Conservation (phyloP, 2,329 filamentous ascomycete species). For the Colletotrichum sp. region DNA sequence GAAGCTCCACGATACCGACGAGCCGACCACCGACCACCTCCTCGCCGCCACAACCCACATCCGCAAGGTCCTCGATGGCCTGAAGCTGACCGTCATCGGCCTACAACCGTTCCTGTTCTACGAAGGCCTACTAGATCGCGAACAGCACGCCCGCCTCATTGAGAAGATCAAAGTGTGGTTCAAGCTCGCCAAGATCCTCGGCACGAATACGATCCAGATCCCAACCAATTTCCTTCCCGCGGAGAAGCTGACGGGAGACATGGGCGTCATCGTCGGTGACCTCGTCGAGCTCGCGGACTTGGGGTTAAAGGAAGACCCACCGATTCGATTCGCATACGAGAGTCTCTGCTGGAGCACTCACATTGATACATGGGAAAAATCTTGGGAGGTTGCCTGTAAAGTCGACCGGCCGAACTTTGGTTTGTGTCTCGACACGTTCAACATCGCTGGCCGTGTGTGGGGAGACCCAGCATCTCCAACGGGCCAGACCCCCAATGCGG, state of each 20-base stretch:
- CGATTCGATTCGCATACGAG: slow-evolving; percentile 75
- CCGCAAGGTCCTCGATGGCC: slow-evolving; percentile 57
- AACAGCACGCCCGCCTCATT: slow-evolving; percentile 59
- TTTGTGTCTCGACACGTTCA: slow-evolving; percentile 80
- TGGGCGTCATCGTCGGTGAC: slow-evolving; percentile 64
- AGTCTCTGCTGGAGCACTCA: slow-evolving; percentile 74
- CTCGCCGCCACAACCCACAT: slow-evolving; percentile 64
- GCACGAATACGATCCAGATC: slow-evolving; percentile 75
- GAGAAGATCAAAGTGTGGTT: slow-evolving; percentile 74
- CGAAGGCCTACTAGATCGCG: slow-evolving; percentile 71
- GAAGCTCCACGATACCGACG: slow-evolving; percentile 40
- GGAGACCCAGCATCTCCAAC: slow-evolving; percentile 65
- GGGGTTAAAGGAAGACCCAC: slow-evolving; percentile 58
- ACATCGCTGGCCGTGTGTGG: slow-evolving; percentile 73
- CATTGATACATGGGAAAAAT: slow-evolving; percentile 72
- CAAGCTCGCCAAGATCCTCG: slow-evolving; percentile 62
- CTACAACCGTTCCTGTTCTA: slow-evolving; percentile 81
- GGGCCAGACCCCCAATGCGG: slow-evolving; percentile 58
- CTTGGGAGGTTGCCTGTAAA: slow-evolving; percentile 68
- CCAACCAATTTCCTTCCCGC: slow-evolving; percentile 71
- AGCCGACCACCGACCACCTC: slow-evolving; percentile 42
- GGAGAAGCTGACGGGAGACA: slow-evolving; percentile 45
- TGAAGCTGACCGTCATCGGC: slow-evolving; percentile 63
- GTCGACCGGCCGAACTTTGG: slow-evolving; percentile 76
- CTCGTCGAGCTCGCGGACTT: slow-evolving; percentile 70